Evolutionary conservation across 352 stramenopile species (phyloP), one percentile per base, ranked within the genome.

Genomic region (Sclerospora graminicola): DNA sequence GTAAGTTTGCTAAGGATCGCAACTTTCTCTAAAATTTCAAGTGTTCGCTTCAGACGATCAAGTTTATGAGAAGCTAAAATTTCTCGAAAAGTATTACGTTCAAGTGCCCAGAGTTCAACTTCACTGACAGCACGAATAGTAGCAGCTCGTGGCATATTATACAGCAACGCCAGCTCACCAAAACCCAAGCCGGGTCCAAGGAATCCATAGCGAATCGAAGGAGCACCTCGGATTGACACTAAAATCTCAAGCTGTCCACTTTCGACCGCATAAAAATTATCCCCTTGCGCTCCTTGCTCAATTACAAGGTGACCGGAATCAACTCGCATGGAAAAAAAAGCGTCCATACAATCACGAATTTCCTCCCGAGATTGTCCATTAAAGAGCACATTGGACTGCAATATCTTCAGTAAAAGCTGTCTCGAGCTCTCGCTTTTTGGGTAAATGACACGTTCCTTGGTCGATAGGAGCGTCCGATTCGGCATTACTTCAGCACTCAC

Each of bases 151-250:
- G 95, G 95, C 63, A 89, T 84, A 52, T 97, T 97, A 63, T 97
- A 98, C 50, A 99, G 73, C 33, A 99, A 63, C 4, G 95, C 94
- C 1, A 98, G 59, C 55, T 99, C 96, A 20, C 96, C 96, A 68
- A 98, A 98, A 4, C 86, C 78, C 56, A 82, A 60, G 4, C 78
- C 75, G 0, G 72, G 38, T 18, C 53, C 53, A 8, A 89, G 51
- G 16, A 69, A 76, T 6, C 78, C 78, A 44, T 85, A 89, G 14
- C 77, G 75, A 41, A 89, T 85, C 0, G 69, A 68, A 3, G 57
- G 59, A 14, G 64, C 51, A 5, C 69, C 79, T 7, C 60, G 61
- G 16, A 65, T 64, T 8, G 70, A 46, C 6, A 89, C 78, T 15
- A 89, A 50, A 42, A 87, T 82, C 47, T 89, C 75, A 15, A 87